Evolutionary conservation across 1,139 yeast species (phyloP), one percentile per base, ranked within the genome.

Genomic region (Schwanniomyces etchellsii): DNA sequence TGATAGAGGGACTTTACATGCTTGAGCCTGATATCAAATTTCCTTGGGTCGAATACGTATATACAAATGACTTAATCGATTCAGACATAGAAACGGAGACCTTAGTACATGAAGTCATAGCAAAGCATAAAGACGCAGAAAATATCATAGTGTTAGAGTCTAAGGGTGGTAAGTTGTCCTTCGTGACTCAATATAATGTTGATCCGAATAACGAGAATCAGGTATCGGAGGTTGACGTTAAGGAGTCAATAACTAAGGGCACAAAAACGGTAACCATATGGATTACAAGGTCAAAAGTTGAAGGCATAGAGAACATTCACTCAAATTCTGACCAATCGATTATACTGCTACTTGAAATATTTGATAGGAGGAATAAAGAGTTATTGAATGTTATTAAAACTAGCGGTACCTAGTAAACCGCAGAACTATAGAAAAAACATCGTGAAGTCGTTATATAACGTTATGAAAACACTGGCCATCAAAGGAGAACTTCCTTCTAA

Each of bases 341-440:
- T 11, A n/a, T 9, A n/a, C 14, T n/a, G 7, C 14, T 32, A 27
- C 12, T 32, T 12, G 35, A 32, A 16, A 27, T 32, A 10, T 32
- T 32, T 20, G 35, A 32, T 16, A 9, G 27, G 12, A 25, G 35
- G n/a, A 32, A 32, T 22, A 24, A 20, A 12, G 29, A 32, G 20
- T 14, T 32, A 15, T 29, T 32, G 3, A 23, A 28, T 9, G 7
- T 25, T 7, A 25, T 25, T 25, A 11, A 25, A 7, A 23, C 7
- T 11, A 23, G n/a, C n/a, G n/a, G n/a, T n/a, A n/a, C n/a, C n/a
- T n/a, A n/a, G n/a, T n/a, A n/a, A n/a, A n/a, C n/a, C n/a, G n/a
- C n/a, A n/a, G n/a, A n/a, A n/a, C n/a, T n/a, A n/a, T n/a, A n/a
- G n/a, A n/a, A n/a, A n/a, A n/a, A n/a, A n/a, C n/a, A n/a, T n/a